phyloP scores from a whole-genome alignment of 768 basidiomycete species.

The Agaricus sinodeliciosus region DNA sequence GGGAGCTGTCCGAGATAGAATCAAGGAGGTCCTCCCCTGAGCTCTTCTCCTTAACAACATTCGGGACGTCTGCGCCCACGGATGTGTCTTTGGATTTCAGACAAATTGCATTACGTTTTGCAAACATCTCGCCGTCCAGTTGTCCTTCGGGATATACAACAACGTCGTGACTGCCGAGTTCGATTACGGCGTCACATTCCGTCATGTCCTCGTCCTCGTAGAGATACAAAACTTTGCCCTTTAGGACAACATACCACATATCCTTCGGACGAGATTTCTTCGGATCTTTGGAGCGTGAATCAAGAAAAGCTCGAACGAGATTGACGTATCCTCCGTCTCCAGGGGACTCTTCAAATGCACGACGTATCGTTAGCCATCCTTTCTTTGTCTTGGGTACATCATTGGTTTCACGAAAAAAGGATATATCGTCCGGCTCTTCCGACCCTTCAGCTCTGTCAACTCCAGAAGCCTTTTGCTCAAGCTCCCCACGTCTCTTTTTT shows the following conservation, averaged over 20 bases:
- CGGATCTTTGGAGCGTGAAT: constrained; percentile 79
- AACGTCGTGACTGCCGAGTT: constrained; percentile 75
- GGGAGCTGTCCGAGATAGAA: constrained; percentile 21
- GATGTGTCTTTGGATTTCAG: constrained; percentile 44
- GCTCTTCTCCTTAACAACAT: constrained; percentile 48
- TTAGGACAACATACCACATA: constrained; percentile 88
- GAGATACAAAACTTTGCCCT: constrained; percentile 85
- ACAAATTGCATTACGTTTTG: constrained; percentile 85
- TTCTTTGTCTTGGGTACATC: constrained; percentile 63
- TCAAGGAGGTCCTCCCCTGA: constrained; percentile 27
- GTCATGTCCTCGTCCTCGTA: constrained; percentile 91
- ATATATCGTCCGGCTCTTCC: constrained; percentile 7
- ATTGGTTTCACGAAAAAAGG: constrained; percentile 32
- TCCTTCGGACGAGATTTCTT: constrained; percentile 83
- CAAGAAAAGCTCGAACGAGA: constrained; percentile 74
- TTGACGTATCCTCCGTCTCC: constrained; percentile 69
- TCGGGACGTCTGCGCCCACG: constrained; percentile 34
- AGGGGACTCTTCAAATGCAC: constrained; percentile 64
- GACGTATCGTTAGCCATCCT: constrained; percentile 80
- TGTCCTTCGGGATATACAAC: constrained; percentile 68
- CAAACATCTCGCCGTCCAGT: constrained; percentile 84
- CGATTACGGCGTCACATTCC: constrained; percentile 88
- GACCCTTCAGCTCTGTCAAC: constrained; percentile 25
- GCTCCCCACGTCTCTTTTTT: constrained; percentile 29
- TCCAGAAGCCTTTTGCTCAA: constrained; percentile 19